Base-by-base conservation (phyloP, 176 grass and related monocot genomes). In the Alopecurus myosuroides region DNA sequence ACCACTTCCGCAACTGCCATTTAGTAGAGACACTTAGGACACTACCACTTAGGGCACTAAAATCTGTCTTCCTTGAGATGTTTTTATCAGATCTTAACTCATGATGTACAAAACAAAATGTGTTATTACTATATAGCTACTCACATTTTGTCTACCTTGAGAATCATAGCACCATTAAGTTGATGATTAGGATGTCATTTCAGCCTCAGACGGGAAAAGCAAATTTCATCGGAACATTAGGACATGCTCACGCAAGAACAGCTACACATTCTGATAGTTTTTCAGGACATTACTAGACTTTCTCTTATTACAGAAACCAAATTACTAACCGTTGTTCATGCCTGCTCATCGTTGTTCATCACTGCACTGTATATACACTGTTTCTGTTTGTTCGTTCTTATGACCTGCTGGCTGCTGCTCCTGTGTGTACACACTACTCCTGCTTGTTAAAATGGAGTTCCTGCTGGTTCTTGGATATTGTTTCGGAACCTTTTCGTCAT, bases 141-240 rank as follows among this genome's bases (percentile, higher is more conserved):
- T 42, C 23, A 35, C 56, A 58, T 28, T 67, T 69, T 77, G 50
- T 36, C 1, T 68, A 70, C 48, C 74, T 61, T 36, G 14, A 81
- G 33, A 75, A 26, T 23, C 29, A 12, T 55, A 41, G 60, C 36
- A 76, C 17, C 25, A 25, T 41, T 44, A 40, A 77, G 22, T 53
- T 12, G 31, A 53, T 33, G 11, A 34, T 31, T 66, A 19, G 14
- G 75, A 62, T 4, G 5, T 3, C 39, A 49, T 74, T 28, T 63
- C 44, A 75, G 9, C 3, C 3, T 68, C 2, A 49, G 58, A 15
- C 36, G 35, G 9, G 18, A 76, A 73, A 53, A 20, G 5, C 13
- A 76, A n/a, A 23, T 81, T 87, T 36, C 10, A 33, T 76, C 8
- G 57, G 65, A 70, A 82, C 40, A 37, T 77, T 9, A 18, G 53